A percentile compares a stretch with the other conserved stretches of the same genome.
These are phyloP conservation scores for Salix suchowensis DNA, from an alignment of 345 rosid species.

Conservation along the genomic window DNA sequence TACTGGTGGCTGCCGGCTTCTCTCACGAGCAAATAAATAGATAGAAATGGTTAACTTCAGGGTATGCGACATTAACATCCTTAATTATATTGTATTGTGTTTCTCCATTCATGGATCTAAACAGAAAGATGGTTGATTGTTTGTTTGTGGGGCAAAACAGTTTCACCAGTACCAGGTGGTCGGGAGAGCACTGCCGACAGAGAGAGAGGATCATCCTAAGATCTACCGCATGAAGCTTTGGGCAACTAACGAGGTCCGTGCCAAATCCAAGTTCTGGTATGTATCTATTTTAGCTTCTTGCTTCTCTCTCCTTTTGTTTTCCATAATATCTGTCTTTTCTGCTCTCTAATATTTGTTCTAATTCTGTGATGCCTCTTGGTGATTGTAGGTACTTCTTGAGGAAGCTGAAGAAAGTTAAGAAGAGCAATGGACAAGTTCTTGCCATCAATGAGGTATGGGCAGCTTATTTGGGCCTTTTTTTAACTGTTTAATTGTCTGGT, in stretches of 20 bases:
- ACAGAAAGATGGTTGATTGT: background rate
- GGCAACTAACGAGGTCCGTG: constrained; percentile 66
- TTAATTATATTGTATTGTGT: background rate
- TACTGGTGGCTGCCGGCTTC: background rate
- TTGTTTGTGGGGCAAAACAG: constrained; percentile 18
- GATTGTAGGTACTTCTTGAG: constrained; percentile 42
- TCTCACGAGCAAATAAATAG: background rate
- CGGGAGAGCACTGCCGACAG: constrained; percentile 62
- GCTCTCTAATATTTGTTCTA: background rate
- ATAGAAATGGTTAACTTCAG: background rate
- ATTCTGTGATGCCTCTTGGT: background rate
- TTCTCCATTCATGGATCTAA: background rate
- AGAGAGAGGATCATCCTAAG: constrained; percentile 50
- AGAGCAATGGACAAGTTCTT: constrained; percentile 50
- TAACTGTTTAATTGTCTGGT: background rate
- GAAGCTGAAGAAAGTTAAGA: constrained; percentile 55
- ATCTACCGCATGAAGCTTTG: constrained; percentile 56
- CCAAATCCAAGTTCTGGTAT: constrained; percentile 61
- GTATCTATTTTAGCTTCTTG: background rate
- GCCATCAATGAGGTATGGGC: constrained; percentile 51
- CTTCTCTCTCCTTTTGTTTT: background rate
- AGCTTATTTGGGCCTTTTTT: background rate
- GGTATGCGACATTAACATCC: background rate
- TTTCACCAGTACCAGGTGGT: constrained; percentile 68
- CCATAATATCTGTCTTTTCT: background rate